Evolutionary conservation across 192 early-diverging fungal species (phyloP), one percentile per base, ranked within the genome.

Genomic region (Backusella sp.): DNA sequence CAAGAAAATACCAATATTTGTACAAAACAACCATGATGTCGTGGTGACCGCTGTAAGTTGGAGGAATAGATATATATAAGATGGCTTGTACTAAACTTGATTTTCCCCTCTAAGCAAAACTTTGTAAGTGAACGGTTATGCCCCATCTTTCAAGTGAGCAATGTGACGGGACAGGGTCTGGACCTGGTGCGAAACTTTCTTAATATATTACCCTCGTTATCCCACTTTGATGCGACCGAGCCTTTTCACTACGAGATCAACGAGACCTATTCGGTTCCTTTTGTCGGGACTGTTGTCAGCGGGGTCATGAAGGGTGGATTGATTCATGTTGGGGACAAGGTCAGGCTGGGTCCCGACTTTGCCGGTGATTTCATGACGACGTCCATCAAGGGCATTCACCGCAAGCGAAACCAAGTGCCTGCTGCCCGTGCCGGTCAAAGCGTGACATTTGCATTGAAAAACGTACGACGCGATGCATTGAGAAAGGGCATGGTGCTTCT

Each of bases 111-210:
- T 6, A n/a, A 44, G 82, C 76, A 79, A 37, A 89, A 91, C 73
- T 98, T 94, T 86, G 91, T 95, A 46, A 92, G 88, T 75, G 95
- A 95, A 77, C 89, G 96, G 37, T 86, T 98, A 41, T 98, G 96
- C 70, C 96, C 96, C 6, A 91, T 98, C n/a, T 98, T 98, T 83
- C 94, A 96, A 81, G 90, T 98, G 23, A 94, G 92, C 76, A 98
- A 96, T 75, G 92, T 98, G 23, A 94, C 92, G 21, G 96, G 95
- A 12, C 90, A 92, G 72, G 82, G 79, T 1, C 62, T 83, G 77
- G 92, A 89, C 73, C 80, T 84, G 17, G 85, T 98, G 71, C 90
- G 90, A 73, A 88, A 90, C 32, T 98, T 96, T 82, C 84, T 98
- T 66, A 98, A 98, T 72, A 83, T 97, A 3, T 79, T 98, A 56